Base-by-base conservation (phyloP, 2,329 filamentous ascomycete species). In the Neopestalotiopsis clavispora region DNA sequence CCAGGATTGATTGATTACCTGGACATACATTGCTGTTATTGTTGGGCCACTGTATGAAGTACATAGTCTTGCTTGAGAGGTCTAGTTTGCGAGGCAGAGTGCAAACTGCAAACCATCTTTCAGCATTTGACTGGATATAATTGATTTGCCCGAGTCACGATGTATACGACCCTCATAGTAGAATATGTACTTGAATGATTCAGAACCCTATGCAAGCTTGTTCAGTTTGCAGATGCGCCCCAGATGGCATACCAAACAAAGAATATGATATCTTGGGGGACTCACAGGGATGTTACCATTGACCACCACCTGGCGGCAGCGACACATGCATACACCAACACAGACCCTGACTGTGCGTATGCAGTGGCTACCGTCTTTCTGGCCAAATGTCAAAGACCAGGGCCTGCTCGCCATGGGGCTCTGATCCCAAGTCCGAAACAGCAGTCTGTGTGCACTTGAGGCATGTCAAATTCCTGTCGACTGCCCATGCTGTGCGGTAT, bases 291-390 rank as follows among this genome's bases (percentile, higher is more conserved):
- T 52, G 17, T 52, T 7, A 52, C 20, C 20, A 52, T 52, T 20
- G 10, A 73, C 72, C 73, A 65, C 72, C 70, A 72, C 70, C 70
- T 73, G 72, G 68, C 73, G 71, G 71, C 73, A 71, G 71, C 62
- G 52, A 62, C 52, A 67, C 30, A 59, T 67, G 65, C 60, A 68
- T 30, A 64, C 49, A 69, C 68, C 63, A 7, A 67, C 64, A 58
- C 57, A 61, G 63, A 62, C 68, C 63, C 68, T 67, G 68, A 62
- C 75, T 76, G 75, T 75, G 72, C 76, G 77, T 77, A 78, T 79
- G 79, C 79, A 80, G 80, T 78, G 78, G 77, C 72, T 77, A 77
- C 78, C 77, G 78, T 75, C 71, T 74, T 74, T 38, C 34, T 38
- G 71, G 75, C 72, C 75, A 56, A 65, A 34, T 34, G 30, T 40